Percentiles rank a stretch among this genome's conserved stretches.
Conservation (phyloP, 495 filamentous ascomycete genomes). For the Chaetomium cochliodes region DNA sequence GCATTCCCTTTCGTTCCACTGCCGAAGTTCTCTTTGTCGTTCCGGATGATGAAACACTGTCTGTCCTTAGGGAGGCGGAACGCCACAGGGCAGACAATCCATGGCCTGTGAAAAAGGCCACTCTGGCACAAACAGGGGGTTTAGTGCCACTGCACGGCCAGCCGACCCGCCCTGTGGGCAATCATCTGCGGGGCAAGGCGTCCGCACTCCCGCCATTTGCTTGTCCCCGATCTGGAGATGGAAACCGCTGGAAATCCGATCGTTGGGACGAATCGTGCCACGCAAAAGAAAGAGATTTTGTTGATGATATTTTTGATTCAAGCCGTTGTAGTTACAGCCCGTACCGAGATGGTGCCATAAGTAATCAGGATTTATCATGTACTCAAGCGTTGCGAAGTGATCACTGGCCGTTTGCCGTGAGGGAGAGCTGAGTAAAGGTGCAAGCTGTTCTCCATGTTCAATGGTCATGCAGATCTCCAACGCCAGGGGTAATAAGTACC, state of each 20-base stretch:
- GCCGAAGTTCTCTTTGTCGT: not conserved
- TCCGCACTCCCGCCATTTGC: not conserved
- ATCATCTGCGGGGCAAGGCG: conserved; percentile 9
- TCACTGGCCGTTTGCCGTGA: not conserved
- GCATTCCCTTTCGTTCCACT: not conserved
- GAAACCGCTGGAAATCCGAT: conserved; percentile 4
- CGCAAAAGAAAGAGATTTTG: not conserved
- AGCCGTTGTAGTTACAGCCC: no score
- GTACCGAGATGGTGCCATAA: not conserved
- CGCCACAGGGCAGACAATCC: conserved; percentile 11
- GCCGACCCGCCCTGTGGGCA: not conserved
- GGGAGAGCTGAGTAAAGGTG: conserved; percentile 5
- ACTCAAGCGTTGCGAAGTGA: not conserved
- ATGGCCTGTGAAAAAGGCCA: conserved; percentile 33
- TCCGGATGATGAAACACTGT: conserved; percentile 3
- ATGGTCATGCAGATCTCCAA: conserved; percentile 7
- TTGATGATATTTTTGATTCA: no score
- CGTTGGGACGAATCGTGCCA: not conserved
- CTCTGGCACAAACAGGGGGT: conserved; percentile 38
- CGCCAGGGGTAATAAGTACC: no score
- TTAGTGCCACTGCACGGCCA: conserved; percentile 10
- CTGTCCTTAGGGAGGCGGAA: conserved; percentile 1
- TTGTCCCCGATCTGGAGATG: conserved; percentile 2
- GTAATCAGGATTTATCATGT: not conserved
- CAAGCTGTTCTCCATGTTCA: not conserved